Evolutionary conservation across 441 rosid species (phyloP).

Genomic region (Cnidoscolus chayamansa): DNA sequence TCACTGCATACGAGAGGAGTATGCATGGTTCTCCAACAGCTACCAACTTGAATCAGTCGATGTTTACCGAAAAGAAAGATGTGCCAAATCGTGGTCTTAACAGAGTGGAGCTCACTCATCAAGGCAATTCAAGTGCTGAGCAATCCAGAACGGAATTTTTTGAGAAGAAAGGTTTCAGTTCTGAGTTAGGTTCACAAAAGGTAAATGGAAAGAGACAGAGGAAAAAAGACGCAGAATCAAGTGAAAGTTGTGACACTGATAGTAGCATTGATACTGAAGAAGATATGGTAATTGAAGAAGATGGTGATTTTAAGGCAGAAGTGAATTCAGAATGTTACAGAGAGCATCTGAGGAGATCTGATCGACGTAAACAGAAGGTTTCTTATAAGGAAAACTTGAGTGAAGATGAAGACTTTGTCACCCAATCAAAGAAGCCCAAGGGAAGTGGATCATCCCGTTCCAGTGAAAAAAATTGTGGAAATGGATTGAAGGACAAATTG

Average conservation of each 20-base stretch:
- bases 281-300: conserved; percentile 29
- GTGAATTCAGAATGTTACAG: conserved; percentile 27
- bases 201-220: conserved; percentile 45
- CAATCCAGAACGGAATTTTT: conserved; percentile 30
- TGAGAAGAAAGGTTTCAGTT: conserved; percentile 31
- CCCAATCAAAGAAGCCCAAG: conserved; percentile 36
- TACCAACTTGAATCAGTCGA: conserved; percentile 32
- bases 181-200: conserved; percentile 36
- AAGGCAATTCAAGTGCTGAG: conserved; percentile 31
- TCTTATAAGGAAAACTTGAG: conserved; percentile 69
- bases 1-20: conserved; percentile 44
- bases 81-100: conserved; percentile 36
- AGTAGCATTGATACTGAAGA: conserved; percentile 53
- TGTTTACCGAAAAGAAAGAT: conserved; percentile 39
- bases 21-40: conserved; percentile 35
- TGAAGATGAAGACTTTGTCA: conserved; percentile 54
- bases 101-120: conserved; percentile 40
- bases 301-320: conserved; percentile 37
- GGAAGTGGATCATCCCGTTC: conserved; percentile 29
- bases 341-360: conserved; percentile 66
- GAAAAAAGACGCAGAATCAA: conserved; percentile 48
- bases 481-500: conserved; percentile 32
- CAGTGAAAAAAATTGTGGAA: conserved; percentile 25
- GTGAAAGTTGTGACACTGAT: conserved; percentile 56
- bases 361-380: conserved; percentile 61